Conservation (phyloP, 208 protist genomes). For the Histomonas meleagridis region DNA sequence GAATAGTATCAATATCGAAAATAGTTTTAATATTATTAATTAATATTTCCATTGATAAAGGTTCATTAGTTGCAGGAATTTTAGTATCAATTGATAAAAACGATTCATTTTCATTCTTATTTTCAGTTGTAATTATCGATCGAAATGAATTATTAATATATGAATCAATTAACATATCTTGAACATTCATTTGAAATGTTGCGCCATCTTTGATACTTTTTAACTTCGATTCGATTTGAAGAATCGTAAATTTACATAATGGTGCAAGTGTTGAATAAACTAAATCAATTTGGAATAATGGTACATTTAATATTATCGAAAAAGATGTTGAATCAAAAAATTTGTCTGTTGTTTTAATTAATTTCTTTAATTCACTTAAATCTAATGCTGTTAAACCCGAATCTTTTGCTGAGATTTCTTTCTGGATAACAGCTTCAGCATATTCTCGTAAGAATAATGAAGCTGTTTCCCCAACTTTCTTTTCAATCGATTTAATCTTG, state of each 20-base stretch:
- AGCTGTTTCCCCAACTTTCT: not conserved
- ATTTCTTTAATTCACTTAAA: not conserved
- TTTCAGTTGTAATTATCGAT: not conserved
- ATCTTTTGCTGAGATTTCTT: not conserved
- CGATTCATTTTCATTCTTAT: not conserved
- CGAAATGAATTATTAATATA: not conserved
- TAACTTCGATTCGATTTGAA: too few relatives aligned
- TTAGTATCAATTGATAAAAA: not conserved
- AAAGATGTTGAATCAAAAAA: not conserved
- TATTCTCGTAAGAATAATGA: not conserved
- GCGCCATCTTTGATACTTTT: too few relatives aligned
- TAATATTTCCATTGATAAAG: not conserved
- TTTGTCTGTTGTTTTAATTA: not conserved
- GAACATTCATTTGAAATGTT: too few relatives aligned
- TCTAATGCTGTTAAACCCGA: not conserved
- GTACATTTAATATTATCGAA: not conserved
- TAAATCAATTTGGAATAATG: not conserved
- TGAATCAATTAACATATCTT: not conserved
- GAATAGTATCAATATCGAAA: not conserved
- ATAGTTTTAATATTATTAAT: not conserved
- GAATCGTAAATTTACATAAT: slow-evolving; percentile 7
- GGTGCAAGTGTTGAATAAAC: not conserved
- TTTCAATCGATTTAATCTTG: not conserved
- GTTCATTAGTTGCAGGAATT: not conserved
- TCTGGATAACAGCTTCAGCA: not conserved